Base-by-base conservation (phyloP, 345 rosid species). In the Sonneratia alba region DNA sequence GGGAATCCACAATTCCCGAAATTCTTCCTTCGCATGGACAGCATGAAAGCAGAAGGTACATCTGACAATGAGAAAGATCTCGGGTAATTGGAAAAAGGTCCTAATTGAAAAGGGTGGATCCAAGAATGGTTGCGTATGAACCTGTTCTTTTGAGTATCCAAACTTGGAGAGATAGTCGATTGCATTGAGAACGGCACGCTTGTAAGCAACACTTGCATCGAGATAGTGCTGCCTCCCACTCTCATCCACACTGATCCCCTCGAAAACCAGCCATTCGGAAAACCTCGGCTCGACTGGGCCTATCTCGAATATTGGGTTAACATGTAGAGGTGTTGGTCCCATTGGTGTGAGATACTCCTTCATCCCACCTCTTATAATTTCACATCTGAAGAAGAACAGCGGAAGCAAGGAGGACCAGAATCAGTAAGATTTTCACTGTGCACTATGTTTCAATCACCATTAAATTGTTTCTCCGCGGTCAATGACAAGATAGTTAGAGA, bases 91-190 rank as follows among this genome's bases (percentile, higher is more conserved):
- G 38, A 68, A n/a, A 14, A 19, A 18, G 0, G 4, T 68, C 70
- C 16, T 45, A 11, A 18, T 38, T 16, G n/a, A 19, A 61, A 11
- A 32, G 38, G 36, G 18, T 71, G 56, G 43, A 45, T 24, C 19
- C 24, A 14, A 40, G 45, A 63, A 3, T 40, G 32, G 70, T 36
- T 40, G 74, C 72, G 74, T 72, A 36, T 64, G 36, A 62, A 93
- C 97, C 95, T 94, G 97, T 72, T 91, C 96, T 77, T 91, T 91
- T 67, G 97, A 88, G 89, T 94, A 91, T 19, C 97, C 97, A 14
- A 94, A 94, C 80, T 90, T 94, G 55, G 85, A 87, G 67, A 90
- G 89, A 78, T 94, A 94, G 78, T 91, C 89, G 34, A 91, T 88
- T 3, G 98, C 99, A 37, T 94, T 94, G 72, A 94, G 96, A 24